Percentiles rank a stretch among this genome's conserved stretches.
Conservation (phyloP, 2,329 filamentous ascomycete genomes). For the Claviceps maximensis region DNA sequence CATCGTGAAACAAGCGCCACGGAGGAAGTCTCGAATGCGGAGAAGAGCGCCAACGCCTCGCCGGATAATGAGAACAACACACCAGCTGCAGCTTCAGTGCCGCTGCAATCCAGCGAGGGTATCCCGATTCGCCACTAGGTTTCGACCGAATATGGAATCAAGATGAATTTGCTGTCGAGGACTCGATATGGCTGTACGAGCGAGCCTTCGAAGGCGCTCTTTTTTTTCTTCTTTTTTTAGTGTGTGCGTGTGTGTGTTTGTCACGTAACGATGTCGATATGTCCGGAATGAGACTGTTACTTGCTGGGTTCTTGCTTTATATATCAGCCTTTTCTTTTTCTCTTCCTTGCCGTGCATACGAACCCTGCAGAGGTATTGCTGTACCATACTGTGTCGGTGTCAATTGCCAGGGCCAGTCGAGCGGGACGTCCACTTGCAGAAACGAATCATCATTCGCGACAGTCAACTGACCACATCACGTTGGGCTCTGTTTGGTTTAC, state of each 20-base stretch:
- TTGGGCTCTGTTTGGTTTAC: too few relatives aligned
- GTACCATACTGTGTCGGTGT: constrained; percentile 1
- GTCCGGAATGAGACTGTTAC: constrained; percentile 1
- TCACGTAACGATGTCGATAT: not conserved
- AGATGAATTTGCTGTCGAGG: not conserved
- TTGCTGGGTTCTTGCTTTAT: not conserved
- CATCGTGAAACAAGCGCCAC: constrained; percentile 62
- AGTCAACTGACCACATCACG: too few relatives aligned
- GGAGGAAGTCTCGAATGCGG: constrained; percentile 29
- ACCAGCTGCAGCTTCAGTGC: constrained; percentile 12
- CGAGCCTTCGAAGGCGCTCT: not conserved
- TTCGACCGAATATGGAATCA: not conserved
- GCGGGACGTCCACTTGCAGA: not conserved
- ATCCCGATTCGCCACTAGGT: constrained; percentile 52
- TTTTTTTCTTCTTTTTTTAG: not conserved
- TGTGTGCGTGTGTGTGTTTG: too few relatives aligned
- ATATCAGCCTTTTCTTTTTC: not conserved
- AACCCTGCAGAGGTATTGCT: constrained; percentile 7
- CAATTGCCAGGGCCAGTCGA: not conserved
- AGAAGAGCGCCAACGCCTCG: constrained; percentile 3
- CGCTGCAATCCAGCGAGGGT: constrained; percentile 20
- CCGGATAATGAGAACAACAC: constrained; percentile 30
- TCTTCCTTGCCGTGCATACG: not conserved
- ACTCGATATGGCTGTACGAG: not conserved
- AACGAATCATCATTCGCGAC: not conserved